A percentile compares a stretch with the other conserved stretches of the same genome.
Conservation (phyloP, 495 filamentous ascomycete species). For the Lasiosphaeriaceae sp. region DNA sequence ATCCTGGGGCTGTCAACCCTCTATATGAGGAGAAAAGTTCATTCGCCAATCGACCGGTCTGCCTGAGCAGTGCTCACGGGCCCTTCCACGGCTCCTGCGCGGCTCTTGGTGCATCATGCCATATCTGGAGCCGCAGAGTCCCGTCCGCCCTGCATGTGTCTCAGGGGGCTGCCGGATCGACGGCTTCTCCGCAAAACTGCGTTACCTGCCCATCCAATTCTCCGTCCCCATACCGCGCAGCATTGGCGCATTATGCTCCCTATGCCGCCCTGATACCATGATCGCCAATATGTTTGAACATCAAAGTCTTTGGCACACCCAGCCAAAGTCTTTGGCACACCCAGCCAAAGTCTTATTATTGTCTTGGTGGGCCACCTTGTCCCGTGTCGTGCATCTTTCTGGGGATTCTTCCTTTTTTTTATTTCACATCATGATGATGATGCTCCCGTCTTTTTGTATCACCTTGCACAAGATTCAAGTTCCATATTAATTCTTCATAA, state of each 20-base stretch:
- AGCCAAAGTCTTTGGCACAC: neutral
- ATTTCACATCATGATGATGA: too few relatives aligned
- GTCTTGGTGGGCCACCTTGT: too few relatives aligned
- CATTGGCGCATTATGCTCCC: conserved; percentile 5
- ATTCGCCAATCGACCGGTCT: neutral
- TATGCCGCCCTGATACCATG: conserved; percentile 5
- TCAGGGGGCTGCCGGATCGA: conserved; percentile 1
- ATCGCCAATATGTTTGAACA: neutral
- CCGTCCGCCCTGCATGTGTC: neutral
- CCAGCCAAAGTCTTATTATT: too few relatives aligned
- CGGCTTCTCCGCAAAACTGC: neutral
- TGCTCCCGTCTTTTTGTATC: too few relatives aligned
- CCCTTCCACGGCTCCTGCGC: too few relatives aligned
- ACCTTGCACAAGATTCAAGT: too few relatives aligned
- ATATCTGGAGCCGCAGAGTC: neutral
- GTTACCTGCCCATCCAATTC: neutral
- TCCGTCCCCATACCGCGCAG: neutral
- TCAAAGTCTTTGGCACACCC: neutral
- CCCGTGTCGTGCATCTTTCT: too few relatives aligned
- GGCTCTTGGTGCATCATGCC: neutral
- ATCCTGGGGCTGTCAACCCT: too few relatives aligned
- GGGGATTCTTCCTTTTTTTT: too few relatives aligned
- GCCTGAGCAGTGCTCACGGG: neutral
- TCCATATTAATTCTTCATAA: neutral
- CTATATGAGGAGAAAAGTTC: neutral